Percentiles rank a stretch among this genome's conserved stretches.
These are phyloP conservation scores for Pythium monospermum DNA, from an alignment of 352 stramenopile species.

Conservation along the genomic window DNA sequence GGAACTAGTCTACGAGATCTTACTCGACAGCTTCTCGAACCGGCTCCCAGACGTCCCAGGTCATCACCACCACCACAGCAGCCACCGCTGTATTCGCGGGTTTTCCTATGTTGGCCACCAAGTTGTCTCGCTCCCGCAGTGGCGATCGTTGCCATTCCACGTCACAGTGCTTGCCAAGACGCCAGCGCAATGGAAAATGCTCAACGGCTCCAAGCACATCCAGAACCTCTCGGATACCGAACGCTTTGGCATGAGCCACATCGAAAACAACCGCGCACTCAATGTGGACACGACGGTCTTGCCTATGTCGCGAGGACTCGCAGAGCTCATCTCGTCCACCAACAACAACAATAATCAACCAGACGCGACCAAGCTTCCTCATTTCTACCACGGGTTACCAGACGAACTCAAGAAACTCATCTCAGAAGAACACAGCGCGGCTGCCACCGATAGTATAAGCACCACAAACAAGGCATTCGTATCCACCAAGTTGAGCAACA, in stretches of 20 bases:
- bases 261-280: constrained; percentile 43
- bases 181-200: constrained; percentile 31
- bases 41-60: no score
- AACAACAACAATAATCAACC: constrained; percentile 32
- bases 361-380: constrained; percentile 29
- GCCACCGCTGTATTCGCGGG: no score
- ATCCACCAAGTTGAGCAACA: constrained; percentile 31
- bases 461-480: no score
- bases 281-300: constrained; percentile 27
- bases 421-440: constrained; percentile 37
- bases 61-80: no score
- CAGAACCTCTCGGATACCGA: constrained; percentile 29
- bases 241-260: constrained; percentile 46
- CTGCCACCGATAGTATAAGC: constrained; percentile 6
- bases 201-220: neutral
- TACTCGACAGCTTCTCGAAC: constrained; percentile 3
- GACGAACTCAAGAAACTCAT: constrained; percentile 75
- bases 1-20: constrained; percentile 31
- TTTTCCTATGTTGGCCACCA: constrained; percentile 22
- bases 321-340: constrained; percentile 21
- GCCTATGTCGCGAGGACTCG: constrained; percentile 16
- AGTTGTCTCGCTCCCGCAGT: constrained; percentile 36
- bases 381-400: constrained; percentile 74
- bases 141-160: constrained; percentile 36
- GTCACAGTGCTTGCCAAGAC: constrained; percentile 45